Evolutionary conservation across 148 eudicot species (phyloP).

Genomic region (Camellia sinensis): DNA sequence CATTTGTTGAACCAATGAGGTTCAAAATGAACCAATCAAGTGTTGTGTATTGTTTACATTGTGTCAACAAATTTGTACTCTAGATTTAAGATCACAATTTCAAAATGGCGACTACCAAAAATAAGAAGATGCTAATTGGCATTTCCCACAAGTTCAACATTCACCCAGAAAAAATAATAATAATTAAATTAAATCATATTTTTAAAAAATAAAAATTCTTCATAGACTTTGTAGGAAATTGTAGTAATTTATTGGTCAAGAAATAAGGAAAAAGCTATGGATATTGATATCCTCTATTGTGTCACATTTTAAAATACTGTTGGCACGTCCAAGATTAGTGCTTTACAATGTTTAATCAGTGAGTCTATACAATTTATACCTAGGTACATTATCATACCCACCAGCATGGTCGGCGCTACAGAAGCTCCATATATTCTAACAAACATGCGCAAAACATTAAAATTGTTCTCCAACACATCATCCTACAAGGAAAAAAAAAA

Average conservation of each 20-base stretch:
- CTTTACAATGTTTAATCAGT: too few relatives aligned
- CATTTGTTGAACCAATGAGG: too few relatives aligned
- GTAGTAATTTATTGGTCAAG: background rate
- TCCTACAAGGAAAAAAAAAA: slow-evolving; percentile 45
- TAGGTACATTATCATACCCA: slow-evolving; percentile 26
- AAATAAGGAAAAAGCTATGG: background rate
- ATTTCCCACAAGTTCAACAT: background rate
- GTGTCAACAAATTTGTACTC: too few relatives aligned
- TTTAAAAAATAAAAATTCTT: too few relatives aligned
- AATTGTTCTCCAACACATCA: slow-evolving; percentile 81
- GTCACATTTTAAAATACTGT: too few relatives aligned
- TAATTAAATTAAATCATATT: too few relatives aligned
- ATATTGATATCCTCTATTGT: background rate
- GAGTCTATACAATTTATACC: too few relatives aligned
- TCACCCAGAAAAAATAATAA: background rate
- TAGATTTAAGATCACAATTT: background rate
- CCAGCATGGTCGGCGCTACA: slow-evolving; percentile 71
- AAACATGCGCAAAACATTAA: slow-evolving; percentile 91
- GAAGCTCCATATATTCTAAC: slow-evolving; percentile 71
- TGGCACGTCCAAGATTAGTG: too few relatives aligned
- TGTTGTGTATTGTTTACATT: too few relatives aligned
- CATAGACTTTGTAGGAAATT: background rate
- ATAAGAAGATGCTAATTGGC: background rate
- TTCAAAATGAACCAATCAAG: too few relatives aligned
- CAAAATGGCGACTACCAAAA: background rate